phyloP scores from a whole-genome alignment of 257 asterid genomes.

The Leonotis leonurus region DNA sequence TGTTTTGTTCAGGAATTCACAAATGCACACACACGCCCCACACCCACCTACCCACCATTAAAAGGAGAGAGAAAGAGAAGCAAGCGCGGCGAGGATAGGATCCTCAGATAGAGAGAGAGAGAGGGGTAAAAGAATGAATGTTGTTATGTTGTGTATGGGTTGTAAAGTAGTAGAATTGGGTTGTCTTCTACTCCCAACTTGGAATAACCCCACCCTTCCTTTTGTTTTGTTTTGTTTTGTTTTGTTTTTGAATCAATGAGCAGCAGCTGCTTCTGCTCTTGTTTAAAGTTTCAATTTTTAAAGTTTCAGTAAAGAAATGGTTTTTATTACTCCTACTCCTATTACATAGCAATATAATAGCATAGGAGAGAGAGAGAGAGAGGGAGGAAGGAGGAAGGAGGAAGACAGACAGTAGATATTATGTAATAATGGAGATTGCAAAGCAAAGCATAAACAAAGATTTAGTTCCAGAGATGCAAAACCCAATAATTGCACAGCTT shows the following conservation, averaged over 20 bases:
- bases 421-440: background rate
- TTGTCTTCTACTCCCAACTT: conserved; percentile 44
- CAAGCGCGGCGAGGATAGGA: background rate
- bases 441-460: background rate
- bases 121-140: background rate
- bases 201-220: background rate
- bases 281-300: background rate
- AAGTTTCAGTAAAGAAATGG: too few species aligned
- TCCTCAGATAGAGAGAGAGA: background rate
- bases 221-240: background rate
- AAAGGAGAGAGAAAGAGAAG: background rate
- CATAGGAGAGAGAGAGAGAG: too few species aligned
- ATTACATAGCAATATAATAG: too few species aligned
- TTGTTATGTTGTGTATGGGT: conserved; percentile 21
- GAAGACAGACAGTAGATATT: background rate
- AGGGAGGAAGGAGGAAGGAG: too few species aligned
- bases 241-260: background rate
- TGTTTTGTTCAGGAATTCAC: conserved; percentile 16
- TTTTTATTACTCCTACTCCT: too few species aligned
- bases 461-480: background rate
- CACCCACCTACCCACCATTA: background rate
- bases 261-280: background rate
- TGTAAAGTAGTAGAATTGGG: conserved; percentile 40
- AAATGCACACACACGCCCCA: background rate
- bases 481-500: background rate